Conservation (phyloP, 1,284 basidiomycete species). For the Marasmius tenuissimus region DNA sequence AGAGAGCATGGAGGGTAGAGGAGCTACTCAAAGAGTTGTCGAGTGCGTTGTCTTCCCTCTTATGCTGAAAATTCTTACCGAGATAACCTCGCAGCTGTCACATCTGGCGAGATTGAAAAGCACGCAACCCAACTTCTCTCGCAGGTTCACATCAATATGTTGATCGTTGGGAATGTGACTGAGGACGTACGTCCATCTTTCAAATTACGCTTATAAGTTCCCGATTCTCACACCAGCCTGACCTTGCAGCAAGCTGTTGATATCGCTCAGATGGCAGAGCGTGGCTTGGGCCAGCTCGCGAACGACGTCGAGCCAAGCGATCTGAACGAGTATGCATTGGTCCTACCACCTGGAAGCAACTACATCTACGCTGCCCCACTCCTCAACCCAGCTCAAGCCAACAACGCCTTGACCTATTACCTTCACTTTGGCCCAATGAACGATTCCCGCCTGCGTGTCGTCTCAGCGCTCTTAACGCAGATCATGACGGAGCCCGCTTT, state of each 20-base stretch:
- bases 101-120: conserved; percentile 68
- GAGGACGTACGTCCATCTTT: conserved; percentile 59
- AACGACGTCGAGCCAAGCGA: conserved; percentile 50
- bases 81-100: conserved; percentile 50
- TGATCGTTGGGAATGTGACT: conserved; percentile 86
- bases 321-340: conserved; percentile 61
- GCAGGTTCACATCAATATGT: conserved; percentile 71
- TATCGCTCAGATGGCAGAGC: conserved; percentile 75
- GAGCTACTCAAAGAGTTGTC: conserved; percentile 82
- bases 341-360: conserved; percentile 71
- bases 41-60: conserved; percentile 47
- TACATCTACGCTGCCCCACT: conserved; percentile 70
- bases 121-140: conserved; percentile 70
- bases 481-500: conserved; percentile 92
- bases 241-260: conserved; percentile 68
- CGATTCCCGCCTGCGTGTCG: conserved; percentile 59
- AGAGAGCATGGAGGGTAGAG: conserved; percentile 76
- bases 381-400: conserved; percentile 87
- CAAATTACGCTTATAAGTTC: background rate
- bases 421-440: conserved; percentile 67
- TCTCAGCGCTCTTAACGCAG: conserved; percentile 66
- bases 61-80: background rate
- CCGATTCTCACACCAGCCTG: background rate
- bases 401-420: conserved; percentile 83
- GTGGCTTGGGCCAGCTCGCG: conserved; percentile 56